Evolutionary conservation across 768 basidiomycete species (phyloP), one percentile per base, ranked within the genome.

Genomic region (Suillus fuscotomentosus): DNA sequence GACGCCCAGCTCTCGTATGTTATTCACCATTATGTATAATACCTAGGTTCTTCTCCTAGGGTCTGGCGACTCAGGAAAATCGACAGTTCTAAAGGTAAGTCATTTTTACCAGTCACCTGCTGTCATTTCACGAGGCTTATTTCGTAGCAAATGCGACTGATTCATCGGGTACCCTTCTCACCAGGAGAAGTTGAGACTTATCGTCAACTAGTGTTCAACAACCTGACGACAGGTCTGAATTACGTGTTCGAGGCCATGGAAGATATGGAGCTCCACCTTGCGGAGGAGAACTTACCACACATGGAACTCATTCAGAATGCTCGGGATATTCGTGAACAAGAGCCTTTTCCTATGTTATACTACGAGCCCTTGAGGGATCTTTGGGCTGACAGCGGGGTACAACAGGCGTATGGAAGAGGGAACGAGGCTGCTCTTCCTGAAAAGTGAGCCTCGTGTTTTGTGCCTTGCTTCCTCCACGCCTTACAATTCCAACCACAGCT

Each of bases 401-500:
- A 90, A 73, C 82, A 82, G 70, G 89, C 92, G n/a, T 94, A 87
- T 77, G 81, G 80, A 22, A 78, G 94, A 63, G 94, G 93, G 5
- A 95, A 97, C 73, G 95, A 97, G 73, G 94, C 90, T 15, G 94
- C 94, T 3, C 75, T 97, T 62, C 95, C 94, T 6, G 95, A 97
- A 75, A 96, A 95, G 91, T 93, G 74, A 67, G 83, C 74, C 31
- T n/a, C 45, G 36, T 55, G 60, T 34, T 56, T 11, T 10, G 47
- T 69, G 45, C 54, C 15, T 59, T 42, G 41, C 27, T 27, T 27
- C 27, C 17, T 55, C 42, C 48, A 53, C 9, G 59, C 53, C 48
- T 5, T n/a, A 59, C 71, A 31, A 61, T 27, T 55, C 60, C n/a
- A 62, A 9, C 14, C 43, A 47, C 63, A 93, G 91, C 70, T 72